These are phyloP conservation scores for Fusarium nisikadoi DNA, from an alignment of 2,329 filamentous ascomycete species.

Conservation along the genomic window DNA sequence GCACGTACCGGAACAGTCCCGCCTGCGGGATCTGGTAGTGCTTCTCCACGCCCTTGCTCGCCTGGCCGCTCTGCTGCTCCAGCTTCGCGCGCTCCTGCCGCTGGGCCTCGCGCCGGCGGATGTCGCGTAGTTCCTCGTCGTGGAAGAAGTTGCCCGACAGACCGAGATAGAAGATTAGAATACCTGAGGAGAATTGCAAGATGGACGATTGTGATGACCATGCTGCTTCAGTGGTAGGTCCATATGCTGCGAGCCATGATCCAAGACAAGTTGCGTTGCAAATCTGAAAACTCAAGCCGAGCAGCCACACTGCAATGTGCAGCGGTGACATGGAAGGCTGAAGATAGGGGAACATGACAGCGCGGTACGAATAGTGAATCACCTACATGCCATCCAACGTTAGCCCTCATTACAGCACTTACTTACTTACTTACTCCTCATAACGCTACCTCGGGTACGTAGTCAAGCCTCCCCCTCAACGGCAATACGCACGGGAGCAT, in stretches of 20 bases:
- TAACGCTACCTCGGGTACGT: constrained; percentile 9
- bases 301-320: constrained; percentile 72
- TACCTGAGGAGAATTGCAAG: constrained; percentile 68
- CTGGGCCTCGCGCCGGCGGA: constrained; percentile 75
- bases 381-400: constrained; percentile 55
- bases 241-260: constrained; percentile 85
- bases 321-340: constrained; percentile 95
- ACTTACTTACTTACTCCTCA: constrained; percentile 2
- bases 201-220: constrained; percentile 57
- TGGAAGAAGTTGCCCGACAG: constrained; percentile 86
- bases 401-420: not conserved
- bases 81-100: constrained; percentile 58
- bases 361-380: constrained; percentile 92
- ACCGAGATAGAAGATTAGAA: constrained; percentile 80
- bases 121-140: constrained; percentile 89
- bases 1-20: constrained; percentile 82
- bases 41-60: constrained; percentile 63
- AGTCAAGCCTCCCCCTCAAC: constrained; percentile 18
- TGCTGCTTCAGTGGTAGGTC: constrained; percentile 67
- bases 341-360: constrained; percentile 81
- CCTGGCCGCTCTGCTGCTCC: constrained; percentile 49
- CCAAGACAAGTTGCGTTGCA: constrained; percentile 82
- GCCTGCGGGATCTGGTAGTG: constrained; percentile 88
- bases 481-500: constrained; percentile 18
- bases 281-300: constrained; percentile 79